Base-by-base conservation (phyloP, 2,329 filamentous ascomycete species). In the Apiospora phragmitis region DNA sequence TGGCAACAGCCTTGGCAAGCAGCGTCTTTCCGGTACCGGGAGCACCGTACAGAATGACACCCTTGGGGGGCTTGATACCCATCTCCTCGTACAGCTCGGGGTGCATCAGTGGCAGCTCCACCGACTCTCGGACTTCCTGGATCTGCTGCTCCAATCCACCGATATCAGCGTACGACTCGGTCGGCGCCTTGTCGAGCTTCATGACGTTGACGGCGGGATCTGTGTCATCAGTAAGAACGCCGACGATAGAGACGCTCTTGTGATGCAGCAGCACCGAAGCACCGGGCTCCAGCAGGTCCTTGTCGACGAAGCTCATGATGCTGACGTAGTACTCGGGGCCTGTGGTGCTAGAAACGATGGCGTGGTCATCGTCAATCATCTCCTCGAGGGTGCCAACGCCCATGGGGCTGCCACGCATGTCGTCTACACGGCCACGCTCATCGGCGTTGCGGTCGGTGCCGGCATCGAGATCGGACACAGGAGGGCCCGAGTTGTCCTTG, bases 301-400 rank as follows among this genome's bases (percentile, higher is more conserved):
- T 99, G 87, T 99, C 96, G 75, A 99, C 96, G 79, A 99, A 99
- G 70, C 95, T 98, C 96, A 98, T 98, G 88, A 99, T 99, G 76
- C 95, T 98, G 75, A 99, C 96, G 82, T 98, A 99, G 88, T 97
- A 99, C 82, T 99, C 96, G 1, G 96, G 96, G 0, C 96, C 96
- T 8, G 96, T 98, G 0, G 96, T 97, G 81, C 94, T 97, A 24
- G 95, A 98, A 45, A 99, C 96, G 79, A 99, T 99, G 73, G 96
- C 96, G 79, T 99, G 96, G 84, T 99, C 96, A 81, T 99, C 96
- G 79, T 99, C 96, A 80, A 99, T 99, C 86, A 99, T 93, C 86
- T 99, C 96, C 83, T 99, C 96, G 75, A 99, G 86, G 71, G 96
- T 98, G 73, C 96, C 96, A 59, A 99, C 96, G 26, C 96, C 95